A percentile compares a stretch with the other conserved stretches of the same genome.
Conservation (phyloP, 768 basidiomycete species). For the Auricularia heimuer region DNA sequence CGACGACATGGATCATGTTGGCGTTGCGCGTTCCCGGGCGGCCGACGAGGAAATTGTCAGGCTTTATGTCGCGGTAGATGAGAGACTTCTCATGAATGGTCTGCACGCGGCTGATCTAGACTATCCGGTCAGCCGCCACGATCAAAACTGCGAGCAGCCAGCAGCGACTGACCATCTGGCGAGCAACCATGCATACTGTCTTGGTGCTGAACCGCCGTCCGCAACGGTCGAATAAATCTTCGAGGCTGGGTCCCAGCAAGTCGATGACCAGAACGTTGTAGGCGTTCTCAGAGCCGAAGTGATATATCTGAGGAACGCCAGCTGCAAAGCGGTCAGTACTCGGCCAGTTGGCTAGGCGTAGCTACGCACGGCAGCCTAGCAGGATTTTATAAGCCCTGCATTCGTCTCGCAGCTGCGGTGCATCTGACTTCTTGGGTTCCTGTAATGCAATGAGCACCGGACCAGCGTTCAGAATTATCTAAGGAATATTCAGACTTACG, state of each 20-base stretch:
- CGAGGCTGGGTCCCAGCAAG: conserved; percentile 89
- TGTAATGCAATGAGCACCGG: conserved; percentile 22
- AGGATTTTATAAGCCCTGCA: conserved; percentile 94
- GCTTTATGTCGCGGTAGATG: conserved; percentile 99
- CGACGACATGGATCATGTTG: conserved; percentile 45
- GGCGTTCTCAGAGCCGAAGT: conserved; percentile 97
- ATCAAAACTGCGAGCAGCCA: conserved; percentile 6
- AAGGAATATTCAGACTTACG: conserved; percentile 44
- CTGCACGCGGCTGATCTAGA: conserved; percentile 85
- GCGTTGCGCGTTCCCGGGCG: conserved; percentile 84
- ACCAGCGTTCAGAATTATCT: not conserved
- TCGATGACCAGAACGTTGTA: conserved; percentile 99
- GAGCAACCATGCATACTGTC: conserved; percentile 98
- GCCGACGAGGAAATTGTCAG: conserved; percentile 97
- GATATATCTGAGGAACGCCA: conserved; percentile 98
- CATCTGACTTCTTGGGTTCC: conserved; percentile 91
- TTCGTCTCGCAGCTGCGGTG: conserved; percentile 95
- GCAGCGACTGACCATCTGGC: conserved; percentile 68
- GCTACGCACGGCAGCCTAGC: conserved; percentile 73
- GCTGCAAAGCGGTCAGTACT: conserved; percentile 36
- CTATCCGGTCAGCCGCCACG: conserved; percentile 2
- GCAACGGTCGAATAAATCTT: conserved; percentile 99
- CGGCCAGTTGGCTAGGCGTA: not conserved
- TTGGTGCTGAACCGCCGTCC: conserved; percentile 95
- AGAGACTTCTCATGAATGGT: conserved; percentile 99